phyloP scores from a whole-genome alignment of 1,139 yeast genomes.

The Arxiozyma bovina region DNA sequence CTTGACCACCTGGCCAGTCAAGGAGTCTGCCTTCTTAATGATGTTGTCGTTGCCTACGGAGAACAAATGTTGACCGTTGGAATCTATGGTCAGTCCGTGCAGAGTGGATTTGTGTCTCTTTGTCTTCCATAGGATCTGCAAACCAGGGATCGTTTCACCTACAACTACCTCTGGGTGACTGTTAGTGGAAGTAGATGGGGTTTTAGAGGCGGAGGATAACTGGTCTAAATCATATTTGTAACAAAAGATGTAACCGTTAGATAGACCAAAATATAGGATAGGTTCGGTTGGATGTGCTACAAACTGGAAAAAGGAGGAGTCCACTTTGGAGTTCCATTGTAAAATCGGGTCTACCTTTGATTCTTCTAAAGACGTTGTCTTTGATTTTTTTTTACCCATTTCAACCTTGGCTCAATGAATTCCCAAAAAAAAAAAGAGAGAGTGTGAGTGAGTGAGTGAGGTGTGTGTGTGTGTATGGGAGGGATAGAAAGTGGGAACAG shows the following conservation, averaged over 20 bases:
- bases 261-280: conserved; percentile 60
- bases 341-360: conserved; percentile 43
- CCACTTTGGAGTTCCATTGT: conserved; percentile 1
- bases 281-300: conserved; percentile 74
- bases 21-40: conserved; percentile 63
- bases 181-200: conserved; percentile 2
- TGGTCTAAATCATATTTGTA: conserved; percentile 45
- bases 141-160: conserved; percentile 1
- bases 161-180: background rate
- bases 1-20: conserved; percentile 65
- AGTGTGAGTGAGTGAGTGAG: too few relatives aligned
- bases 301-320: conserved; percentile 56
- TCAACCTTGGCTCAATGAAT: background rate
- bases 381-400: conserved; percentile 10
- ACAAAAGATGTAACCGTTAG: conserved; percentile 65
- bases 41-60: conserved; percentile 77
- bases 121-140: conserved; percentile 59
- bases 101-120: conserved; percentile 88
- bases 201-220: conserved; percentile 3
- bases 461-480: too few relatives aligned
- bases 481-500: too few relatives aligned
- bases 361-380: conserved; percentile 27
- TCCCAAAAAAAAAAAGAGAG: background rate
- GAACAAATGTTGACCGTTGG: conserved; percentile 41
- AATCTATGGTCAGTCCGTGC: conserved; percentile 61